Evolutionary conservation across 768 basidiomycete species (phyloP).

Genomic region (Leccinellum luteum): DNA sequence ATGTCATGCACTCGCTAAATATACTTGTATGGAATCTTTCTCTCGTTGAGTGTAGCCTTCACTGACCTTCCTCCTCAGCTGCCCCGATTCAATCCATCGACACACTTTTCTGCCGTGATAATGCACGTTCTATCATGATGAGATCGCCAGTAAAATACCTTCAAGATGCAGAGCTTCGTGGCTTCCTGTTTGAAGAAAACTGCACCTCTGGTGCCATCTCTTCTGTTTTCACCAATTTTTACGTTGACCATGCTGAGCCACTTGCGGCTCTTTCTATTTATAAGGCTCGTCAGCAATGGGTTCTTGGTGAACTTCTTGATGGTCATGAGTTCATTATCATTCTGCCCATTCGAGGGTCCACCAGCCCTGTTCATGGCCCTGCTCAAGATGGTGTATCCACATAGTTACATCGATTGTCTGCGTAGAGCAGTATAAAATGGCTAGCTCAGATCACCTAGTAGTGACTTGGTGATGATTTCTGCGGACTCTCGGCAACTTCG

Average conservation of each 20-base stretch:
- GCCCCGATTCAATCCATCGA: background rate
- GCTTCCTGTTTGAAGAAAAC: constrained; percentile 3
- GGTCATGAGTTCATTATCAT: constrained; percentile 1
- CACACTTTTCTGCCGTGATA: constrained; percentile 1
- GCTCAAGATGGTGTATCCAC: background rate
- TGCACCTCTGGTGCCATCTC: constrained; percentile 3
- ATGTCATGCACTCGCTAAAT: constrained; percentile 2
- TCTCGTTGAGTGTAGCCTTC: constrained; percentile 1
- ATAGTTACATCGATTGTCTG: background rate
- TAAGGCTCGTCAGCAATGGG: background rate
- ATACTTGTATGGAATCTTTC: background rate
- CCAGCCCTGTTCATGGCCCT: background rate
- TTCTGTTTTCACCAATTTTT: constrained; percentile 1
- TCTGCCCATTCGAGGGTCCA: background rate
- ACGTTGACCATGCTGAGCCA: background rate
- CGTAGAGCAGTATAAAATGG: too few relatives aligned
- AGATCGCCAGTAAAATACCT: background rate
- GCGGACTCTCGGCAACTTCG: background rate
- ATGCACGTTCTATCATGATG: background rate
- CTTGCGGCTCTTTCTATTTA: background rate
- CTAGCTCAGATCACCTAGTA: too few relatives aligned
- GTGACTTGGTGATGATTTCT: background rate
- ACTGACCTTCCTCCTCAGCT: constrained; percentile 2
- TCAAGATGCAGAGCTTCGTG: background rate
- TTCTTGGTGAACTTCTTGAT: constrained; percentile 1